phyloP scores from a whole-genome alignment of 73 alveolate genomes.

The Paramecium caudatum region DNA sequence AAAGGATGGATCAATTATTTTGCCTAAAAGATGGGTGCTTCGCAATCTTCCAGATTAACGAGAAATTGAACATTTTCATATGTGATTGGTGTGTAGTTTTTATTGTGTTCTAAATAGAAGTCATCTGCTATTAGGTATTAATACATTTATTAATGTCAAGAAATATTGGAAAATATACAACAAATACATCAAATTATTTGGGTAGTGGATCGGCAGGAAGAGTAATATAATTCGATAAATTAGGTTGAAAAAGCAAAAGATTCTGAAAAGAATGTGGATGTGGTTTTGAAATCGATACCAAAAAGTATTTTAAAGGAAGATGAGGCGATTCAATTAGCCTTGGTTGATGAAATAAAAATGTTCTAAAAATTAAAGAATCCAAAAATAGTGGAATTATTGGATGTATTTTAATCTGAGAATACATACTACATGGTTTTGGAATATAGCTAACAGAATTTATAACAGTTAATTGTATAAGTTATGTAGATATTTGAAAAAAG shows the following conservation, averaged over 20 bases:
- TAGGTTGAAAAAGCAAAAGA: conserved; percentile 31
- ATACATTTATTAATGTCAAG: neutral
- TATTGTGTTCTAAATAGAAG: neutral
- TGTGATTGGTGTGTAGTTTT: neutral
- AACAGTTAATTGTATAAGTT: conserved; percentile 50
- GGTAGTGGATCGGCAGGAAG: neutral
- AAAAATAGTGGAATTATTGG: conserved; percentile 13
- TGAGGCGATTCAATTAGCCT: conserved; percentile 34
- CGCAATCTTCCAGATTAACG: neutral
- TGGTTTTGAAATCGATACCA: conserved; percentile 36
- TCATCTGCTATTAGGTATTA: neutral
- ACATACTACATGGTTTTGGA: conserved; percentile 39
- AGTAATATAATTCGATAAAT: neutral
- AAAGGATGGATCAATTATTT: neutral
- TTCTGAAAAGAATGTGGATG: neutral
- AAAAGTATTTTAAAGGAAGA: conserved; percentile 48
- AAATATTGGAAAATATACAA: neutral
- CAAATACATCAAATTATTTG: neutral
- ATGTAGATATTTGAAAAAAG: conserved; percentile 22
- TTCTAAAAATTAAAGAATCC: conserved; percentile 23
- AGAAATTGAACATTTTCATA: neutral
- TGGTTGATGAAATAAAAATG: conserved; percentile 29
- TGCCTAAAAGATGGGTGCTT: neutral
- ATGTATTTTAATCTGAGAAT: conserved; percentile 2
- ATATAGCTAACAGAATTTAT: neutral